A percentile compares a stretch with the other conserved stretches of the same genome.
These are phyloP conservation scores for Tylopilus vinaceipallidus DNA, from an alignment of 768 basidiomycete genomes.

Conservation along the genomic window DNA sequence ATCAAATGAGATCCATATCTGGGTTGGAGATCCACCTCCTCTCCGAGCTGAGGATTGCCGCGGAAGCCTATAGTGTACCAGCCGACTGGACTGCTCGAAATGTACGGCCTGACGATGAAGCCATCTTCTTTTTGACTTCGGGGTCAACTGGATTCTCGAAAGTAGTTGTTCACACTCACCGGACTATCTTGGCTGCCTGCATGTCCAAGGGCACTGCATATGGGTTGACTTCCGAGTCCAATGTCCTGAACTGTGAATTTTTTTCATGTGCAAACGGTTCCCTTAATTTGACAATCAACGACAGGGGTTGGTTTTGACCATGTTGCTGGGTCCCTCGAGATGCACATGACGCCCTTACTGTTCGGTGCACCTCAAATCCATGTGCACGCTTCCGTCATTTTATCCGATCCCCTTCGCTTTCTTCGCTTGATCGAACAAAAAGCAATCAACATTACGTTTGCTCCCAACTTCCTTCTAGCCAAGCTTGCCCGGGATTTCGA, in stretches of 20 bases:
- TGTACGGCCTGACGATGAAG: not conserved
- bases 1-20: constrained; percentile 2
- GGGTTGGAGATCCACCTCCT: constrained; percentile 17
- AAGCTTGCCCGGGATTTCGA: not conserved
- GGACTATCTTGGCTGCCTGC: too few relatives aligned
- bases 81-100: constrained; percentile 9
- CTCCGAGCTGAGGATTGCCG: constrained; percentile 19
- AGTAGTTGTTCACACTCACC: too few relatives aligned
- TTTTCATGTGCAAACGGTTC: not conserved
- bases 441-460: constrained; percentile 23
- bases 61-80: constrained; percentile 5
- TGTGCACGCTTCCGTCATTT: constrained; percentile 14
- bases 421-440: constrained; percentile 32
- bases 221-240: too few relatives aligned
- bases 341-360: constrained; percentile 34
- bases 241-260: constrained; percentile 32
- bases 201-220: too few relatives aligned
- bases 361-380: constrained; percentile 23
- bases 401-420: constrained; percentile 11
- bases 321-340: constrained; percentile 38
- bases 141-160: too few relatives aligned
- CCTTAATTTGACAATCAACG: not conserved
- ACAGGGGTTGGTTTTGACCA: constrained; percentile 40
- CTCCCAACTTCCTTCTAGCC: not conserved
- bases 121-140: too few relatives aligned